These are phyloP conservation scores for Leishmania aethiopica DNA, from an alignment of 208 protist genomes.

Conservation along the genomic window DNA sequence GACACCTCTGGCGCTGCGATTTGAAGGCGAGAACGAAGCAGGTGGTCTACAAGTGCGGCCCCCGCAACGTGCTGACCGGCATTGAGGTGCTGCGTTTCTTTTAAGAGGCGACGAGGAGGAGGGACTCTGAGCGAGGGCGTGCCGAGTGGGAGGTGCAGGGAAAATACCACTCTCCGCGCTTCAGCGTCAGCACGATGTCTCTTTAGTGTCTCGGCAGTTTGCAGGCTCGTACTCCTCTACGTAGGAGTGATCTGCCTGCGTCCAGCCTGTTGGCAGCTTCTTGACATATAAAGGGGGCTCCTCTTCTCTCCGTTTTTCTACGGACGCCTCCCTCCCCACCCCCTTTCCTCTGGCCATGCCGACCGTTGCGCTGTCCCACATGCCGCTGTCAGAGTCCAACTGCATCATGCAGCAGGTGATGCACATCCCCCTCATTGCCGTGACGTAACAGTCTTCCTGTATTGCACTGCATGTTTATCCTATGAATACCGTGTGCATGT, in stretches of 20 bases:
- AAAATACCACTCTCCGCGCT: too few species aligned
- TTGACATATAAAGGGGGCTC: not conserved
- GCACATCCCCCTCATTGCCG: not conserved
- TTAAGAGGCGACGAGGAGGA: not conserved
- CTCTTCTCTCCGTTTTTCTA: not conserved
- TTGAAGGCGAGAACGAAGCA: constrained; percentile 30
- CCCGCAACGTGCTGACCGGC: constrained; percentile 28
- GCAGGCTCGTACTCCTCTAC: not conserved
- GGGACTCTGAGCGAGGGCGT: not conserved
- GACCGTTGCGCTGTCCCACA: not conserved
- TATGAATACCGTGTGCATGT: not conserved
- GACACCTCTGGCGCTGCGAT: constrained; percentile 42
- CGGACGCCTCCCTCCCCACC: not conserved
- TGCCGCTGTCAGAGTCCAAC: not conserved
- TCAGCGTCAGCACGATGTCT: not conserved
- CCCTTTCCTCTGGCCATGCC: not conserved
- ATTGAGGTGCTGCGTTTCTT: constrained; percentile 34
- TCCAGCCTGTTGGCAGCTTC: not conserved
- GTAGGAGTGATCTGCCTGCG: not conserved
- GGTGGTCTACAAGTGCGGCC: constrained; percentile 23
- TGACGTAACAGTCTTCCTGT: not conserved
- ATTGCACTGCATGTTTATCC: not conserved
- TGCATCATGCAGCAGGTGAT: not conserved
- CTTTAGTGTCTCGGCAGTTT: not conserved
- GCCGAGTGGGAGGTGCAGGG: too few species aligned